Conservation (phyloP, 2,329 filamentous ascomycete genomes). For the Fusarium nelsonii region DNA sequence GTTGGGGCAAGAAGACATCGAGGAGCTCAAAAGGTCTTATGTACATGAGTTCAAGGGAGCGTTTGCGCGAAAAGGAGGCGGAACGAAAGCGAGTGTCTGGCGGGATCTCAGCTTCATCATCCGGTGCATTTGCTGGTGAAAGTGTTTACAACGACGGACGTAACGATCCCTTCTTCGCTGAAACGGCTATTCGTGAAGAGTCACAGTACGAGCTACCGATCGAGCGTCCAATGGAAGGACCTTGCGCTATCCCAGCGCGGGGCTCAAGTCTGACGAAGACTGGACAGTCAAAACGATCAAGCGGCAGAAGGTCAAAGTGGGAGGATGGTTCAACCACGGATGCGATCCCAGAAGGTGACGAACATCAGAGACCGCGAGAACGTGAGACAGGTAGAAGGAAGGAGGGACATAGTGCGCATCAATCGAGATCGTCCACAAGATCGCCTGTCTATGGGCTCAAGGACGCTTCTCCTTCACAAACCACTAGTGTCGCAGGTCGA, state of each 20-base stretch:
- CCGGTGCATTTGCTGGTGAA: slow-evolving; percentile 54
- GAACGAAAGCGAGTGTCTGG: slow-evolving; percentile 68
- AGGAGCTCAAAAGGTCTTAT: slow-evolving; percentile 70
- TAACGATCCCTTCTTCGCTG: slow-evolving; percentile 64
- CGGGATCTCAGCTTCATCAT: slow-evolving; percentile 37
- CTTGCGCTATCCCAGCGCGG: slow-evolving; percentile 71
- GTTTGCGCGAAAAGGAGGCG: slow-evolving; percentile 70
- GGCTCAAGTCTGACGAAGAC: slow-evolving; percentile 76
- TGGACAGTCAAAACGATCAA: slow-evolving; percentile 65
- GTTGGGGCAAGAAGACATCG: slow-evolving; percentile 69
- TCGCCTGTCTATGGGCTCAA: slow-evolving; percentile 42
- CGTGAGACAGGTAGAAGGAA: slow-evolving; percentile 40
- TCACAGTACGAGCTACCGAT: slow-evolving; percentile 52
- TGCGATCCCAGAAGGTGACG: slow-evolving; percentile 59
- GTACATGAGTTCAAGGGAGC: slow-evolving; percentile 81
- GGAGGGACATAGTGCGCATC: slow-evolving; percentile 27
- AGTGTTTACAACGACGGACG: slow-evolving; percentile 55
- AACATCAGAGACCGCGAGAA: slow-evolving; percentile 46
- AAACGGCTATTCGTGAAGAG: slow-evolving; percentile 69
- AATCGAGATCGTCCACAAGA: slow-evolving; percentile 27
- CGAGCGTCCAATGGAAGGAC: slow-evolving; percentile 51
- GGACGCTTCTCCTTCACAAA: slow-evolving; percentile 39
- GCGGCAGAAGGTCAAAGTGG: slow-evolving; percentile 63
- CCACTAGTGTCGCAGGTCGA: slow-evolving; percentile 37
- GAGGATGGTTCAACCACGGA: slow-evolving; percentile 56